Conservation (phyloP, 2,329 filamentous ascomycete species). For the Myriosclerotinia curreyana region DNA sequence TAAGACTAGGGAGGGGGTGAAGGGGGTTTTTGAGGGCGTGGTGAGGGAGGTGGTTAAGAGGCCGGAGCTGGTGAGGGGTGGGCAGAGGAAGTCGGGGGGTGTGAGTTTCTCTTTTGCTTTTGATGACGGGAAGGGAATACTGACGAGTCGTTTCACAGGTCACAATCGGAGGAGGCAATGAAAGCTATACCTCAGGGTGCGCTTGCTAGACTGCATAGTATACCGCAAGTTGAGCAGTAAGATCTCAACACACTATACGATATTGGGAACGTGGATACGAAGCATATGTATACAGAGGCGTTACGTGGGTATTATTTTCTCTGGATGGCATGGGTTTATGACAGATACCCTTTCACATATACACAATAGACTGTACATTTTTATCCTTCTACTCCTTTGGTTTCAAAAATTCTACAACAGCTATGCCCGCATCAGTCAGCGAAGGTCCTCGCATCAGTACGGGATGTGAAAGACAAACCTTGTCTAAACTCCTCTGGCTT, state of each 20-base stretch:
- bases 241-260: background rate
- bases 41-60: slow-evolving; percentile 50
- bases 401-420: slow-evolving; percentile 61
- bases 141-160: slow-evolving; percentile 28
- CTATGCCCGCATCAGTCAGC: slow-evolving; percentile 41
- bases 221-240: background rate
- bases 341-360: slow-evolving; percentile 38
- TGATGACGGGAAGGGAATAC: slow-evolving; percentile 1
- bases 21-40: slow-evolving; percentile 51
- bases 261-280: background rate
- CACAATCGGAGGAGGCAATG: slow-evolving; percentile 11
- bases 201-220: slow-evolving; percentile 14
- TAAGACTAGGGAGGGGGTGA: slow-evolving; percentile 52
- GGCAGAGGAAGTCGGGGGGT: slow-evolving; percentile 32
- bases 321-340: slow-evolving; percentile 27
- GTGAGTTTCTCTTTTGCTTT: slow-evolving; percentile 11
- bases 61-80: slow-evolving; percentile 43
- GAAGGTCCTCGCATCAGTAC: background rate
- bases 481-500: slow-evolving; percentile 74
- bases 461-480: slow-evolving; percentile 50
- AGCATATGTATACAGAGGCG: slow-evolving; percentile 20
- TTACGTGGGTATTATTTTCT: slow-evolving; percentile 24
- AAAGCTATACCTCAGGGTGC: slow-evolving; percentile 14
- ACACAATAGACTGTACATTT: slow-evolving; percentile 35
- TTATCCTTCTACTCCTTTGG: slow-evolving; percentile 45